Evolutionary conservation across 169 alveolate species (phyloP), one percentile per base, ranked within the genome.

Genomic region (Eimeria tenella): DNA sequence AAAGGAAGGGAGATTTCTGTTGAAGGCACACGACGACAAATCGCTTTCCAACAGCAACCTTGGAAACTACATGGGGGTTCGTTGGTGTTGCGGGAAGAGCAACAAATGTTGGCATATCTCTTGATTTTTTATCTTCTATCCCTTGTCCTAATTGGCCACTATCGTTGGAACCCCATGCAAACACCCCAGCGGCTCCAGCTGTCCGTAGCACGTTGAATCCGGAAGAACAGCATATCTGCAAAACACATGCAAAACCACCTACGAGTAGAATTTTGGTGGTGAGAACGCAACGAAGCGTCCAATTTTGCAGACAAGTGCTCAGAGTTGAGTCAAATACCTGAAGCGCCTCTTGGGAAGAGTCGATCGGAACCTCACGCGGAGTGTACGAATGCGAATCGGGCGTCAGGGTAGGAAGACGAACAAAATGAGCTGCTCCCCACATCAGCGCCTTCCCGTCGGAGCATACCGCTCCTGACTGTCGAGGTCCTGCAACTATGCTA

Each of bases 121-220:
- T 23, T 5, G 81, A 73, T 60, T 89, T 60, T 25, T 77, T 82
- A 31, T 71, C 75, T 58, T 77, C 90, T 0, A 31, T 4, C 50
- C 93, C 96, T 31, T 58, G 75, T 58, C 94, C 96, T 11, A 94
- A 88, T 60, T 94, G 96, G 25, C 96, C 96, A 56, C 91, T 79
- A 56, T 94, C 96, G 84, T 94, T 94, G 74, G 93, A 75, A 23
- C 96, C 96, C 96, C 96, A 94, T 19, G 63, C 91, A 60, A 49
- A 87, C 15, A 94, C 93, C n/a, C 96, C 96, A 4, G 70, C 19
- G 55, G 77, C 73, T 25, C 81, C 49, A 52, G 84, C 82, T 31
- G 70, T 56, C 84, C 86, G 65, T 21, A 94, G 19, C 86, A 89
- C 82, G 93, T 94, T 94, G 83, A 94, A 94, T 23, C 94, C 96